A percentile compares a stretch with the other conserved stretches of the same genome.
phyloP scores from a whole-genome alignment of 306 rosid species.

The Benincasa hispida region DNA sequence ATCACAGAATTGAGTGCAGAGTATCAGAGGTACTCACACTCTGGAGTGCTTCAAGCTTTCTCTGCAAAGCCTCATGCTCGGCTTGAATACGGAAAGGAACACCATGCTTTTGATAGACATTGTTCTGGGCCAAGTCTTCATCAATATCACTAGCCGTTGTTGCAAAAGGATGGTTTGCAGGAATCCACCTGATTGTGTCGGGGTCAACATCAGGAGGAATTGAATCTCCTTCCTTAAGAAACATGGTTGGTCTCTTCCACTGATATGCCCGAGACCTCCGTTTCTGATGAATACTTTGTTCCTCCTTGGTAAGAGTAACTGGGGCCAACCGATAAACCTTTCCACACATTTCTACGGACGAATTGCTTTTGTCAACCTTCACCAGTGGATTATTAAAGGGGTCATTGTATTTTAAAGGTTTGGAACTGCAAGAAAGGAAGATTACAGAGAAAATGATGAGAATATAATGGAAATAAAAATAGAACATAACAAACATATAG shows the following conservation, averaged over 20 bases:
- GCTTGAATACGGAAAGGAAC: slow-evolving; percentile 91
- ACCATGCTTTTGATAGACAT: slow-evolving; percentile 79
- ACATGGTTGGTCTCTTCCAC: slow-evolving; percentile 89
- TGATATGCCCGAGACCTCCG: slow-evolving; percentile 88
- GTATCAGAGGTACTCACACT: slow-evolving; percentile 32
- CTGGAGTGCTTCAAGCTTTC: slow-evolving; percentile 71
- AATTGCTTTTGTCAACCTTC: slow-evolving; percentile 61
- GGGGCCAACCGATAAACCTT: slow-evolving; percentile 90
- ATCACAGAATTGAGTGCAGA: background rate
- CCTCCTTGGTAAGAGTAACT: slow-evolving; percentile 75
- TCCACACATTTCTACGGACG: slow-evolving; percentile 85
- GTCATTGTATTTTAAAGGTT: slow-evolving; percentile 82
- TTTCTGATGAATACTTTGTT: slow-evolving; percentile 67
- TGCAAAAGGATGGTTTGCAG: slow-evolving; percentile 92
- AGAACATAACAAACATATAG: background rate
- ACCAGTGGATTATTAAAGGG: slow-evolving; percentile 89
- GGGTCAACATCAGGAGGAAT: slow-evolving; percentile 86
- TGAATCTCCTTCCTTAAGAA: slow-evolving; percentile 80
- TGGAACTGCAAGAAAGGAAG: slow-evolving; percentile 32
- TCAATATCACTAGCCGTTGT: slow-evolving; percentile 74
- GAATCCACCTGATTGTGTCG: slow-evolving; percentile 86
- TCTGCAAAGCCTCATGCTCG: slow-evolving; percentile 90
- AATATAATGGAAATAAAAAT: background rate
- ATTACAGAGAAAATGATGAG: background rate
- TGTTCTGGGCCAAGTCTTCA: slow-evolving; percentile 75